Evolutionary conservation across 1,139 yeast species (phyloP).

Genomic region (Pichia sp.): DNA sequence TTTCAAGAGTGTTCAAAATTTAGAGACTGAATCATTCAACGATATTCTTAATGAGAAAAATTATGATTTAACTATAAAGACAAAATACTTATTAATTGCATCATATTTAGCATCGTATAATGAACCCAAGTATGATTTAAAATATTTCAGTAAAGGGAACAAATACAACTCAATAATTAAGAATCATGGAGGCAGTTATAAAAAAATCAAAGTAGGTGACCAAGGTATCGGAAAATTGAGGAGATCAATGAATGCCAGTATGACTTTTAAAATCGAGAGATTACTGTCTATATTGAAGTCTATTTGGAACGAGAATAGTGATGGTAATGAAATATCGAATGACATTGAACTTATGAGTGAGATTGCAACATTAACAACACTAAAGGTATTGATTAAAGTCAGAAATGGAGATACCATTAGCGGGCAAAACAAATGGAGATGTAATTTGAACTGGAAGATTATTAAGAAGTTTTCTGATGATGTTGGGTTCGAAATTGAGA

Average conservation of each 20-base stretch:
- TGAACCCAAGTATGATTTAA: slow-evolving; percentile 40
- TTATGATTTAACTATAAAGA: slow-evolving; percentile 40
- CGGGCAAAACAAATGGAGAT: slow-evolving; percentile 48
- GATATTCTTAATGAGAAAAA: slow-evolving; percentile 15
- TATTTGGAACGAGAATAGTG: slow-evolving; percentile 32
- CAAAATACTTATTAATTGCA: slow-evolving; percentile 47
- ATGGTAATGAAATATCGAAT: slow-evolving; percentile 31
- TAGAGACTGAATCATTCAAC: not conserved
- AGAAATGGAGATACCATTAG: slow-evolving; percentile 42
- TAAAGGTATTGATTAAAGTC: slow-evolving; percentile 37
- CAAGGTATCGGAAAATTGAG: slow-evolving; percentile 33
- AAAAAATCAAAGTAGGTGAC: slow-evolving; percentile 29
- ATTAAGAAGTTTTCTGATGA: slow-evolving; percentile 41
- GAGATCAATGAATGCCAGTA: slow-evolving; percentile 38
- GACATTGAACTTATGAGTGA: slow-evolving; percentile 45
- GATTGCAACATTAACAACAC: slow-evolving; percentile 43
- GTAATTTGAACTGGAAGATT: slow-evolving; percentile 43
- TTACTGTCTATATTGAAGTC: slow-evolving; percentile 46
- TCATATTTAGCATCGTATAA: slow-evolving; percentile 46
- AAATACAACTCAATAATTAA: slow-evolving; percentile 17
- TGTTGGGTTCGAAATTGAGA: slow-evolving; percentile 41
- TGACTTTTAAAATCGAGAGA: slow-evolving; percentile 46
- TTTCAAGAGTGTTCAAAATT: slow-evolving; percentile 6
- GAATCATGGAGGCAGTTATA: slow-evolving; percentile 17
- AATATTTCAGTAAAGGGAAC: slow-evolving; percentile 25